Evolutionary conservation across 768 basidiomycete genomes (phyloP), one percentile per base, ranked within the genome.

Genomic region (Albatrellus ellisii): DNA sequence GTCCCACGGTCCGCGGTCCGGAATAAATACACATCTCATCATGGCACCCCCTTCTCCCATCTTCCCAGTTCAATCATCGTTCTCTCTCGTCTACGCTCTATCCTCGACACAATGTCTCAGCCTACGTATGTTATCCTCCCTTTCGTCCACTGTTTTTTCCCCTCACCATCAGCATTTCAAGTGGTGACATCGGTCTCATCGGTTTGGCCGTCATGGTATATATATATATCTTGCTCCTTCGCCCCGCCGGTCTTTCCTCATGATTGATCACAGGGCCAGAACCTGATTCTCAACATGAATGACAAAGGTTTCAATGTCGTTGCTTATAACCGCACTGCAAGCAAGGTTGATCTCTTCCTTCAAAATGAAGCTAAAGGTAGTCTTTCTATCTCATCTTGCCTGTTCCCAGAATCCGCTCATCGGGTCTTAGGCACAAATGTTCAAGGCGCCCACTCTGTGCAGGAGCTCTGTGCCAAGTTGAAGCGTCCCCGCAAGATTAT

Each of bases 281-380:
- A 94, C 62, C 63, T 95, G 59, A 92, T 95, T 62, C 70, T 97
- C 54, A 95, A 97, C 71, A 97, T 95, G 88, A 95, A 95, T 63
- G 95, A 99, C 73, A 99, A 99, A 66, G 95, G 95, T 40, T 99
- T 91, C 70, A 90, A 68, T 50, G 95, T 99, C 55, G 82, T 90
- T 52, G 90, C 88, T 10, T 99, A 85, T 69, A 99, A 99, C 74
- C 84, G 95, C 55, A 98, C 95, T 32, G 84, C 80, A 48, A 79
- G 77, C 67, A 99, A 99, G 64, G 91, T 99, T 56, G 92, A 97
- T 61, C 59, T 73, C 58, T 99, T 99, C 76, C 77, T 99, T 47
- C 80, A 73, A 48, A 90, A 97, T 62, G 89, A 98, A 66, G 95
- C 95, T 52, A 99, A 98, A 74, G 95, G 94, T 91, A 55, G 49